Evolutionary conservation across 2,329 filamentous ascomycete species (phyloP).

Genomic region (Xylaria sp.): DNA sequence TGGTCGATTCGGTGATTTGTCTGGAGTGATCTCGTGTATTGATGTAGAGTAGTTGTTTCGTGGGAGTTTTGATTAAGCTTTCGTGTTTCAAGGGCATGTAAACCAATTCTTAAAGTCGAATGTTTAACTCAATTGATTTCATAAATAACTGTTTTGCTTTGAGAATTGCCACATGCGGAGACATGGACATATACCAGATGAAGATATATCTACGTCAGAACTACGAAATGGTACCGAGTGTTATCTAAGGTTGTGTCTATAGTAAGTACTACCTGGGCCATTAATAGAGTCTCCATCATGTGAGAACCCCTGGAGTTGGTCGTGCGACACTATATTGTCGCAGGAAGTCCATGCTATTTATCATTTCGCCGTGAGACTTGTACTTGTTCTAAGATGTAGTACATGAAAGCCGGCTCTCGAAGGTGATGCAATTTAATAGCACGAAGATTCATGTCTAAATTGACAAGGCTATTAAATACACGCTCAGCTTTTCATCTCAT

Average conservation of each 20-base stretch:
- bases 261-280: not conserved
- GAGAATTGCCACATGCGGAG: not conserved
- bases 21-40: not conserved
- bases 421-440: not conserved
- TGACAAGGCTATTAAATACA: not conserved
- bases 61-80: not conserved
- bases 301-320: not conserved
- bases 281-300: not conserved
- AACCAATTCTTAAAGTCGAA: not conserved
- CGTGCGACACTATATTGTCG: not conserved
- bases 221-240: not conserved
- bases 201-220: constrained; percentile 12
- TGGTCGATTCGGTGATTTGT: not conserved
- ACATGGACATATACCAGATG: not conserved
- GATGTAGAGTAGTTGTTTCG: not conserved
- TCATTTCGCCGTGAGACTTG: not conserved
- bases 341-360: not conserved
- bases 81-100: not conserved
- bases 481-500: not conserved
- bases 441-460: not conserved
- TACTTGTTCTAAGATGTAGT: not conserved
- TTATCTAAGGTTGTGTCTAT: not conserved
- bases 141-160: not conserved
- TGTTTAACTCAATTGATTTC: not conserved
- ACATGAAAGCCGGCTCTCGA: not conserved